Conservation (phyloP, 2,329 filamentous ascomycete species). For the Verticillium albo-atrum region DNA sequence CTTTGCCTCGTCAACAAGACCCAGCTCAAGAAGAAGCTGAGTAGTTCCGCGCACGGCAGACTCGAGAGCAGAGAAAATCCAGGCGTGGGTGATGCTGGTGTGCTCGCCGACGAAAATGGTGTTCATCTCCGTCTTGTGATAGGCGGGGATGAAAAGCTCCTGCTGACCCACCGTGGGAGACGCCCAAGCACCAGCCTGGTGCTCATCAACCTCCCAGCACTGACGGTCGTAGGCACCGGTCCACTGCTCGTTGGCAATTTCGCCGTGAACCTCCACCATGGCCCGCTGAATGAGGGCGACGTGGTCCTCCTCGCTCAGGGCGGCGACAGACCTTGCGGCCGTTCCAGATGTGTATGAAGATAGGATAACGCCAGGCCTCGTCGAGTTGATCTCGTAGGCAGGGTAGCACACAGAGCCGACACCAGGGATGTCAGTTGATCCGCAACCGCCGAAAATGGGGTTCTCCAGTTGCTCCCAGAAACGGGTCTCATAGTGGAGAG, state of each 20-base stretch:
- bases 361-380: constrained; percentile 53
- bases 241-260: constrained; percentile 20
- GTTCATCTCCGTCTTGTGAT: constrained; percentile 25
- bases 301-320: constrained; percentile 46
- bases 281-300: constrained; percentile 57
- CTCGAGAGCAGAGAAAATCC: constrained; percentile 23
- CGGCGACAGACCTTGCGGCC: constrained; percentile 29
- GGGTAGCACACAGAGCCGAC: constrained; percentile 59
- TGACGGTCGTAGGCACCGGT: constrained; percentile 26
- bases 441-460: constrained; percentile 57
- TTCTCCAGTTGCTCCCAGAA: constrained; percentile 40
- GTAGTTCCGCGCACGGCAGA: constrained; percentile 23
- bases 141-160: constrained; percentile 25
- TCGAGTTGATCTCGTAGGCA: constrained; percentile 55
- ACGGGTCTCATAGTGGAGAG: constrained; percentile 59
- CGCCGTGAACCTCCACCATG: constrained; percentile 62
- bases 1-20: constrained; percentile 18
- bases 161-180: constrained; percentile 25
- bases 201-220: constrained; percentile 25
- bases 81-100: constrained; percentile 27
- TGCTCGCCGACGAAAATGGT: constrained; percentile 30
- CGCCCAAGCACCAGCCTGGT: constrained; percentile 22
- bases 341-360: constrained; percentile 45
- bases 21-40: constrained; percentile 20
- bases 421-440: constrained; percentile 48